Evolutionary conservation across 805 yeast genomes (phyloP), one percentile per base, ranked within the genome.

Genomic region (Ogataea allantospora): DNA sequence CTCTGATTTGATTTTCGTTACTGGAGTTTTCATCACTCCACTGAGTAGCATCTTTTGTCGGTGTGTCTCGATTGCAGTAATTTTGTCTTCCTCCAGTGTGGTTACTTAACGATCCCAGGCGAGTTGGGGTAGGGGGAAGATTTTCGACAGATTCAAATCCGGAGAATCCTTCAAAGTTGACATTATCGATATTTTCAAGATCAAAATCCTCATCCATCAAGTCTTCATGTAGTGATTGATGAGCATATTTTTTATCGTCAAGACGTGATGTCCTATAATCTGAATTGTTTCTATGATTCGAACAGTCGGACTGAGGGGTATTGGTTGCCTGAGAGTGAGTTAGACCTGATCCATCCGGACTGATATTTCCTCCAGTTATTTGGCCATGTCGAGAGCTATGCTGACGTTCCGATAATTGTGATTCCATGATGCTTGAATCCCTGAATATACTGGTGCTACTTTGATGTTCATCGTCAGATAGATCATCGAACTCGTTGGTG

Each of bases 41-140:
- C 6, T 13, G 13, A 23, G 38, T 40, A 10, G 37, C 29, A 27
- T 48, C 46, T 19, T 47, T 47, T 1, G 54, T 46, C 1, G 54
- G 53, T 2, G 54, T 51, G 19, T 33, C 35, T 12, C 38, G 39
- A 23, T 19, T 17, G 25, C 7, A 14, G 13, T 20, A 7, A 8
- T 21, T 19, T 8, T 21, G 6, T 14, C 21, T 23, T 6, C 8
- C 21, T 2, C 35, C 40, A 9, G 20, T 21, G 14, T 12, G 18
- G 15, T 17, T 29, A 11, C 19, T 17, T n/a, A 24, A n/a, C 6
- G 32, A 29, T 2, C 57, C 59, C 14, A 57, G 43, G 23, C 66
- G 62, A 2, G 75, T 70, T 25, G 75, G 76, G 0, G 74, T 70
- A 5, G 71, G 65, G 6, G 75, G 75, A 9, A 58, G 43, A 35